phyloP scores from a whole-genome alignment of 2,329 filamentous ascomycete genomes.

The Cytospora schulzeri region DNA sequence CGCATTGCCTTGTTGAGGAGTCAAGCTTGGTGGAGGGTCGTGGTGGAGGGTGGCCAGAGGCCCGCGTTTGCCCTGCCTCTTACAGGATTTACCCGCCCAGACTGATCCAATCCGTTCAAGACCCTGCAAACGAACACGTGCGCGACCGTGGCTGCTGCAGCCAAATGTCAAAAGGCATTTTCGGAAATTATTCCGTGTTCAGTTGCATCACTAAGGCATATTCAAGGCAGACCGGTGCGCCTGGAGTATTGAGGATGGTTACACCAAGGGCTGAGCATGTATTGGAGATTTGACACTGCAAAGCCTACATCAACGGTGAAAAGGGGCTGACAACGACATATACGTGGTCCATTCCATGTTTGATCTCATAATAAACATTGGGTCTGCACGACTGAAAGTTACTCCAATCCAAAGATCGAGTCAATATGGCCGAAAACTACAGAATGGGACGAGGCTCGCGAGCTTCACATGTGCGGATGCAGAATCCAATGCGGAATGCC shows the following conservation, averaged over 20 bases:
- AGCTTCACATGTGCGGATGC: conserved; percentile 7
- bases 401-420: not conserved
- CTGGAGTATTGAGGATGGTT: not conserved
- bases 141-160: not conserved
- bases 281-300: too few species aligned
- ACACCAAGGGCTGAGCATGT: too few species aligned
- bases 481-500: conserved; percentile 14
- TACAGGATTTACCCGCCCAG: conserved; percentile 8
- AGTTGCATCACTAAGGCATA: conserved; percentile 5
- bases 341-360: not conserved
- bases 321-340: too few species aligned
- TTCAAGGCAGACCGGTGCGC: not conserved
- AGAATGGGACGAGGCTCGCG: conserved; percentile 9
- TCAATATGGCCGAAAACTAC: conserved; percentile 9
- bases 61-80: conserved; percentile 3
- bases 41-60: conserved; percentile 4
- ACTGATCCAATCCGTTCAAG: not conserved
- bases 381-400: not conserved
- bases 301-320: too few species aligned
- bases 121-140: not conserved
- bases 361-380: too few species aligned
- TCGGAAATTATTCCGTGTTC: not conserved
- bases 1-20: not conserved
- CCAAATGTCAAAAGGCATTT: conserved; percentile 1
- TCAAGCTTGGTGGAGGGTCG: not conserved